A percentile compares a stretch with the other conserved stretches of the same genome.
phyloP scores from a whole-genome alignment of 345 rosid genomes.

The Eucalyptus caleyi region DNA sequence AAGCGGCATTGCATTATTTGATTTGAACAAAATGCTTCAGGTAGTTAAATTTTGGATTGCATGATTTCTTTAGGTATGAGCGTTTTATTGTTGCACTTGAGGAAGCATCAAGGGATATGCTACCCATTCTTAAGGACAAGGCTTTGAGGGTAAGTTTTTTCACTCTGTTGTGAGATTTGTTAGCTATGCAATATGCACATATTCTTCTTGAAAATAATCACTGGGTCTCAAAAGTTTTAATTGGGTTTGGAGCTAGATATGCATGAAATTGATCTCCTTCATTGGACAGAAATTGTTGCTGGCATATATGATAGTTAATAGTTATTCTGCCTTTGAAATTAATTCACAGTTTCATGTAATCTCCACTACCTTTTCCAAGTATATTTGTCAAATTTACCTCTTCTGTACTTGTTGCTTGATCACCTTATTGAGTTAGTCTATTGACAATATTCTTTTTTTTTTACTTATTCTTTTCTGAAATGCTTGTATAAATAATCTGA shows the following conservation, averaged over 20 bases:
- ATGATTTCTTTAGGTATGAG: slow-evolving; percentile 47
- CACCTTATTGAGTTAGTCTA: neutral
- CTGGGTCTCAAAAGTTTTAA: neutral
- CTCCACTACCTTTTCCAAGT: neutral
- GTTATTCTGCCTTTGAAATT: neutral
- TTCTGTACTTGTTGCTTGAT: neutral
- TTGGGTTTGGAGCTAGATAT: neutral
- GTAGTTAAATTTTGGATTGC: neutral
- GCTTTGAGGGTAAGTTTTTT: slow-evolving; percentile 54
- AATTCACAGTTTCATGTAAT: neutral
- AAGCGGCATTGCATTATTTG: neutral
- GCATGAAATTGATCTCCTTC: neutral
- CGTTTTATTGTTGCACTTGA: slow-evolving; percentile 74
- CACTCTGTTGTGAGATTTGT: neutral
- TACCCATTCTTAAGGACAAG: slow-evolving; percentile 78
- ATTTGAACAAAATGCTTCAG: neutral
- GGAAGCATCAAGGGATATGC: slow-evolving; percentile 90
- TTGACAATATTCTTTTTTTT: neutral
- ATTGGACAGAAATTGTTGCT: neutral
- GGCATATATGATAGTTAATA: neutral
- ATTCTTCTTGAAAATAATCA: neutral
- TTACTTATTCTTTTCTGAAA: neutral
- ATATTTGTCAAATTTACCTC: neutral
- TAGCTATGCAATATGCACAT: neutral
- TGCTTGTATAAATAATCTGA: neutral